Conservation (phyloP, 1,284 basidiomycete genomes). For the Ustilago trichophora region DNA sequence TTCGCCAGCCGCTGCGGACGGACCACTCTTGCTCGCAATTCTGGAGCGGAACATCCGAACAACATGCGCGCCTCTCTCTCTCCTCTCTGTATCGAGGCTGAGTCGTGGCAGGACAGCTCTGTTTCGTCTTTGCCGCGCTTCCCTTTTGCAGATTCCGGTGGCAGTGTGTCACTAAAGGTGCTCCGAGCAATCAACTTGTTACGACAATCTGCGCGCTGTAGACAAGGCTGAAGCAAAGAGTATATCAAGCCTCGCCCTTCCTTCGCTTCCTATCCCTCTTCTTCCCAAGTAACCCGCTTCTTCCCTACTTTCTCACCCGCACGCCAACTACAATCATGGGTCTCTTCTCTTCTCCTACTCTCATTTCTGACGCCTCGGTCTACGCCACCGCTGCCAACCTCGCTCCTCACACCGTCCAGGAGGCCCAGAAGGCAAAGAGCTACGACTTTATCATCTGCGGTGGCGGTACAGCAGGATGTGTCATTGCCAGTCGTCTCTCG, state of each 20-base stretch:
- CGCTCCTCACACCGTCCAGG: conserved; percentile 29
- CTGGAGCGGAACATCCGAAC: not conserved
- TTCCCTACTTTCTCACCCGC: not conserved
- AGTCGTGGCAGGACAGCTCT: too few relatives aligned
- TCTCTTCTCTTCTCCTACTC: conserved; percentile 33
- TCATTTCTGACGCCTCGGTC: conserved; percentile 24
- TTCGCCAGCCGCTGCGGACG: conserved; percentile 1
- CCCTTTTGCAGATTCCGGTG: too few relatives aligned
- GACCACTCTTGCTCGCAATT: not conserved
- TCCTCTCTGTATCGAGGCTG: not conserved
- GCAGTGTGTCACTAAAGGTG: too few relatives aligned
- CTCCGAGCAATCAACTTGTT: too few relatives aligned
- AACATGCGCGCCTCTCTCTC: not conserved
- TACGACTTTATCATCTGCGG: conserved; percentile 57
- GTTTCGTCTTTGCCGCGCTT: too few relatives aligned
- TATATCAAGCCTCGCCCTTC: too few relatives aligned
- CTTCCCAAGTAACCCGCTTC: not conserved
- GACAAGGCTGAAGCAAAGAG: not conserved
- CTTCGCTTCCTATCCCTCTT: too few relatives aligned
- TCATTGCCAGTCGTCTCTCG: conserved; percentile 49
- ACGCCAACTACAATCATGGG: conserved; percentile 32
- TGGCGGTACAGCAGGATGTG: conserved; percentile 56
- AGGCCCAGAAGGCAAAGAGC: conserved; percentile 36
- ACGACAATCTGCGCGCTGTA: too few relatives aligned
- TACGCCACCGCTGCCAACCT: conserved; percentile 41